phyloP scores from a whole-genome alignment of 1,284 basidiomycete genomes.

The Ganoderma leucocontextum region DNA sequence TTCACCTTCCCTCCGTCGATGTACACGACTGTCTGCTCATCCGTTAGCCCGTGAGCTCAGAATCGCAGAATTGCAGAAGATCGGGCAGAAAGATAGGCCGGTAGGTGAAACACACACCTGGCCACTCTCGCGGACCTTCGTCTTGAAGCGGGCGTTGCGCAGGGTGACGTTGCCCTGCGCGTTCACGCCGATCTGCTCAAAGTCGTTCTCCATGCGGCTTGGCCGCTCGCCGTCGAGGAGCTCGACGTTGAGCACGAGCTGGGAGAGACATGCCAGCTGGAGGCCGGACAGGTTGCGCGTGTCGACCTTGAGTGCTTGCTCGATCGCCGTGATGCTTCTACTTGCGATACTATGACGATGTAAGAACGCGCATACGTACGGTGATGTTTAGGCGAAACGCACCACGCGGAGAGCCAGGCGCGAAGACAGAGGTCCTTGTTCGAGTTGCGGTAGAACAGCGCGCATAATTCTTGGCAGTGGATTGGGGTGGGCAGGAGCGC shows the following conservation, averaged over 20 bases:
- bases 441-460: background rate
- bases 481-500: background rate
- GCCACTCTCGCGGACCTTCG: constrained; percentile 28
- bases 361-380: background rate
- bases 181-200: constrained; percentile 18
- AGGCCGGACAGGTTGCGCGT: constrained; percentile 5
- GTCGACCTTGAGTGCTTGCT: background rate
- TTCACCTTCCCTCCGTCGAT: constrained; percentile 15
- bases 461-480: background rate
- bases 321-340: background rate
- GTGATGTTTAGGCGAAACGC: background rate
- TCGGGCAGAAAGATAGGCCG: no score
- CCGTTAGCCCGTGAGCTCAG: no score
- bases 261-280: constrained; percentile 30
- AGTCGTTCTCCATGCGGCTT: constrained; percentile 38
- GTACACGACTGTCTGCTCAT: constrained; percentile 15
- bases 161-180: constrained; percentile 26
- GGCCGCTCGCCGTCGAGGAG: constrained; percentile 38
- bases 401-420: constrained; percentile 8
- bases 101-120: constrained; percentile 22
- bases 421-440: constrained; percentile 2
- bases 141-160: constrained; percentile 35
- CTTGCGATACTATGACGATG: background rate
- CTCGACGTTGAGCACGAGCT: constrained; percentile 33
- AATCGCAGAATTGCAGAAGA: no score